A percentile compares a stretch with the other conserved stretches of the same genome.
Evolutionary conservation across 345 rosid species (phyloP).

Genomic region (Linum tenue): DNA sequence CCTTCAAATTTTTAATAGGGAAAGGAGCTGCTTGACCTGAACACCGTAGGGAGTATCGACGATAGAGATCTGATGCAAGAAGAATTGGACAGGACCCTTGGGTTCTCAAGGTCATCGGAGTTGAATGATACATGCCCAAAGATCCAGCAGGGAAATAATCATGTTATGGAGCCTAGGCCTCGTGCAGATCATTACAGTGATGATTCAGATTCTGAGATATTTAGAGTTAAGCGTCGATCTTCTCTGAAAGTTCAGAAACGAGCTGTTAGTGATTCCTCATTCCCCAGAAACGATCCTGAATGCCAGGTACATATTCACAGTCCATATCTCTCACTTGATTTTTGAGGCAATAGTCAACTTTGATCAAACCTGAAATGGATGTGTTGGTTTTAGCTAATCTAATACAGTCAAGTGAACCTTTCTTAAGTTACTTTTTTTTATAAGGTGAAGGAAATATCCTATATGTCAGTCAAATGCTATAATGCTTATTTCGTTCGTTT

Average conservation of each 20-base stretch:
- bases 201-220: conserved; percentile 74
- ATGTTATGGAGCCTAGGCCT: conserved; percentile 23
- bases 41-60: conserved; percentile 25
- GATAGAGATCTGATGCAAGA: conserved; percentile 28
- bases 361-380: too few species aligned
- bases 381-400: too few species aligned
- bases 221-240: conserved; percentile 91
- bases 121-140: conserved; percentile 28
- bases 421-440: neutral
- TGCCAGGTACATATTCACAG: conserved; percentile 43
- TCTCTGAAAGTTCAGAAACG: conserved; percentile 53
- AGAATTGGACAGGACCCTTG: conserved; percentile 24
- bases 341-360: too few species aligned
- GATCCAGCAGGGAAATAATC: conserved; percentile 18
- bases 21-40: conserved; percentile 28
- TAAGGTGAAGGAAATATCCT: neutral
- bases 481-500: neutral
- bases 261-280: conserved; percentile 27
- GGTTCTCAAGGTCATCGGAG: conserved; percentile 26
- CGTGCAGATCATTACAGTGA: conserved; percentile 46
- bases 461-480: neutral
- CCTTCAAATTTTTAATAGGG: conserved; percentile 32
- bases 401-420: neutral
- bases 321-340: neutral
- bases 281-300: conserved; percentile 33